Evolutionary conservation across 768 basidiomycete genomes (phyloP), one percentile per base, ranked within the genome.

Genomic region (Boletus reticuloceps): DNA sequence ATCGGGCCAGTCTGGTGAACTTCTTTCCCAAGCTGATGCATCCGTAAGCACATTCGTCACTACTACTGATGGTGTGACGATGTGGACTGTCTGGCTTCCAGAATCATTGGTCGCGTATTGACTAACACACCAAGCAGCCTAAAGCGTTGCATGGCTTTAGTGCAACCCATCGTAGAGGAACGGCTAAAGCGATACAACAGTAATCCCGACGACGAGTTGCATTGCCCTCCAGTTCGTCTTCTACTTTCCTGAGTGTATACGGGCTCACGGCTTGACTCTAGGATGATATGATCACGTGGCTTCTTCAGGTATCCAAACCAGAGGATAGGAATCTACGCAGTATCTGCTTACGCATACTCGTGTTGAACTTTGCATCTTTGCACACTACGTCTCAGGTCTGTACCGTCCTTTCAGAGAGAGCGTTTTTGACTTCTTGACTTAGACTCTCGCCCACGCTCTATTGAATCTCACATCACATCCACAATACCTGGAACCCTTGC

Each of bases 261-360:
- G 34, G 49, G 47, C 58, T 63, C 6, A 62, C 29, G 32, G 44
- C 27, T 47, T 39, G 13, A 29, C 4, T 34, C 19, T 45, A 75
- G 74, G 71, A 73, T 42, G 77, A 78, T 56, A 45, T 76, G 61
- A 66, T 78, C 13, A 69, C 68, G 32, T 77, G 75, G 78, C 61
- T 78, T n/a, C 67, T 78, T 59, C 69, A 69, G 11, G 69, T 69
- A 13, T 66, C 69, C 25, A 53, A 53, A 50, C 66, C 40, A 40
- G 62, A 62, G 56, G 68, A 58, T 32, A 61, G 54, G 59, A 76
- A 61, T 58, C 61, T 61, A 57, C 61, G 56, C 48, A 58, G 67
- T 32, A 59, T 69, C 36, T 66, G 66, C 39, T 50, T 76, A 10
- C 69, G 74, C 41, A 59, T 77, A 46, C 65, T 78, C 37, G 44